phyloP scores from a whole-genome alignment of 202 grass and related monocot genomes.

The Setaria viridis region DNA sequence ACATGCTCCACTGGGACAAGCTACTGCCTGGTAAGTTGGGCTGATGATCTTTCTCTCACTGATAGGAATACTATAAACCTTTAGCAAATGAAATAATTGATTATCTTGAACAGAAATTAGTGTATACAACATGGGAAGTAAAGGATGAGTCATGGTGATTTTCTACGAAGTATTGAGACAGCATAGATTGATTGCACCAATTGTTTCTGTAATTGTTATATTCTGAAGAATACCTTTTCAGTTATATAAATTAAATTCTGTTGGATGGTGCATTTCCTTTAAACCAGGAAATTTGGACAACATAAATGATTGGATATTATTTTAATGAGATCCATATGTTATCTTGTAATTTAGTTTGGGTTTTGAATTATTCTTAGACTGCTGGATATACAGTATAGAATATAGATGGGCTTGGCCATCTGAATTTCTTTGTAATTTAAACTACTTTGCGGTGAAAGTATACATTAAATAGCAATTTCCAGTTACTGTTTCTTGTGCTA shows the following conservation, averaged over 20 bases:
- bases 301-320: not conserved
- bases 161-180: not conserved
- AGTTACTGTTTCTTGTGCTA: constrained; percentile 1
- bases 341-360: not conserved
- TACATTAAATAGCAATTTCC: not conserved
- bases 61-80: not conserved
- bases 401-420: not conserved
- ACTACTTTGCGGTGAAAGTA: constrained; percentile 12
- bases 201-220: constrained; percentile 19
- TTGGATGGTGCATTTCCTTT: not conserved
- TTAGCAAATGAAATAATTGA: constrained; percentile 31
- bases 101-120: constrained; percentile 18
- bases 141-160: not conserved
- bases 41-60: not conserved
- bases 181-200: constrained; percentile 23
- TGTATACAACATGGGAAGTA: not conserved
- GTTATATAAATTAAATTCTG: constrained; percentile 1
- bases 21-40: constrained; percentile 77
- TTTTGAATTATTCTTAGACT: constrained; percentile 20
- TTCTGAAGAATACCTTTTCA: constrained; percentile 18
- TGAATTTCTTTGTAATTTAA: constrained; percentile 2
- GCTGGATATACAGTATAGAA: not conserved
- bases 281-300: not conserved
- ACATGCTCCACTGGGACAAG: constrained; percentile 88
- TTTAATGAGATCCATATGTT: not conserved